Evolutionary conservation across 768 basidiomycete genomes (phyloP), one percentile per base, ranked within the genome.

Genomic region (Termitomyces sp.): DNA sequence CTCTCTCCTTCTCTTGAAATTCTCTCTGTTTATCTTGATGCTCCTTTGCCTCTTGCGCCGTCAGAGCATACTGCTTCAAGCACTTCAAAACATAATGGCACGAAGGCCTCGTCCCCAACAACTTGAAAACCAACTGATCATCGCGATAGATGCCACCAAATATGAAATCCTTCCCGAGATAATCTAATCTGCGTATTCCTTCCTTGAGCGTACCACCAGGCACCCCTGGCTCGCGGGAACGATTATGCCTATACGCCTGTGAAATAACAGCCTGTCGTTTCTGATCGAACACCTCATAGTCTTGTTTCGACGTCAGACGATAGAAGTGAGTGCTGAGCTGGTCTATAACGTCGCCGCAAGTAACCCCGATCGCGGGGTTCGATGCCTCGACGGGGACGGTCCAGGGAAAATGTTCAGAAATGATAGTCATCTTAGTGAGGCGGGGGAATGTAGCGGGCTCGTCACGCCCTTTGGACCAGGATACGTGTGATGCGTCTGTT

Each of bases 391-490:
- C 68, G 5, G 75, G 71, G 63, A 88, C 72, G 57, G 75, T 70
- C 82, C 84, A 86, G 0, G 87, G 86, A 56, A 86, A 74, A 0
- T 71, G 55, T 18, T 73, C 74, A 5, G 81, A 84, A 51, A 88
- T 68, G 65, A 89, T 72, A 26, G 75, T 77, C 26, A 88, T 20
- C n/a, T 71, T 63, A 0, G 76, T 70, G 6, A 86, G 57, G 24
- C 87, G 84, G 1, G 86, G 86, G 68, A 81, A 81, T 1, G 86
- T 87, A 2, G 86, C 87, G 18, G 87, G 86, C 22, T 80, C 78
- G 15, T 78, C 73, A 13, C 88, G 81, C 7, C 89, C 88, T 33
- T 72, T 75, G 4, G 81, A 75, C 89, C 89, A 91, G 0, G 88
- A 88, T 24, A 82, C 74, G 41, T 79, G 75, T 2, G 73, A 60